Percentiles rank a stretch among this genome's conserved stretches.
Conservation (phyloP, 1,284 basidiomycete species). For the Trichosporon sp. region DNA sequence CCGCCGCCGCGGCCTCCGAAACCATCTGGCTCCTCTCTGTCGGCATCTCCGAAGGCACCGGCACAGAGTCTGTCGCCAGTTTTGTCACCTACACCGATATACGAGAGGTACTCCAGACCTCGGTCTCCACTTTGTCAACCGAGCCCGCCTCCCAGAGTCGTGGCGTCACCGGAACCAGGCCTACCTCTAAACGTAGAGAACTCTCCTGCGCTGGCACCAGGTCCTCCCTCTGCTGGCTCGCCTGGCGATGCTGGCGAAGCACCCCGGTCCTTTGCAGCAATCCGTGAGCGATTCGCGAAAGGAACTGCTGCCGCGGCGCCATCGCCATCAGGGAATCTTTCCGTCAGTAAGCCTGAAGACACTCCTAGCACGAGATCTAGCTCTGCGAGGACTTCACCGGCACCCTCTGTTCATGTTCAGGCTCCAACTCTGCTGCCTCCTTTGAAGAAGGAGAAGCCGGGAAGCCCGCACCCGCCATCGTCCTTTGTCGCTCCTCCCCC, state of each 20-base stretch:
- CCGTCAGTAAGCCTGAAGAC: neutral
- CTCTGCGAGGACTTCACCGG: constrained; percentile 5
- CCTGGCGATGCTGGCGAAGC: neutral
- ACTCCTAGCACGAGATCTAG: neutral
- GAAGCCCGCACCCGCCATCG: neutral
- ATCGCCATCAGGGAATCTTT: neutral
- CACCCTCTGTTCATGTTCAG: neutral
- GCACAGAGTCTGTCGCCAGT: neutral
- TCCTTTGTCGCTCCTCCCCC: constrained; percentile 2
- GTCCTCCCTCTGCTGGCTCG: neutral
- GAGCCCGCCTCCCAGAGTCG: neutral
- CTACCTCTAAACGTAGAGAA: neutral
- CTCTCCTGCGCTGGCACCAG: neutral
- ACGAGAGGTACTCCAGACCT: neutral
- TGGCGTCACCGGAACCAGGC: neutral
- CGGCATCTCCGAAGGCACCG: neutral
- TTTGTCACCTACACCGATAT: constrained; percentile 6
- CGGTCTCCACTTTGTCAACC: constrained; percentile 4
- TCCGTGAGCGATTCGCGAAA: constrained; percentile 2
- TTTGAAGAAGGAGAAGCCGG: neutral
- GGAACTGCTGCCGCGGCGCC: neutral
- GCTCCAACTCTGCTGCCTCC: neutral
- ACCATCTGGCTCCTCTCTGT: neutral
- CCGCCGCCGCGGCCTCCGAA: constrained; percentile 9
- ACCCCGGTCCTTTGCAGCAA: constrained; percentile 5